Percentiles rank a stretch among this genome's conserved stretches.
These are phyloP conservation scores for Mucor indicus DNA, from an alignment of 371 early-diverging fungal genomes.

Conservation along the genomic window DNA sequence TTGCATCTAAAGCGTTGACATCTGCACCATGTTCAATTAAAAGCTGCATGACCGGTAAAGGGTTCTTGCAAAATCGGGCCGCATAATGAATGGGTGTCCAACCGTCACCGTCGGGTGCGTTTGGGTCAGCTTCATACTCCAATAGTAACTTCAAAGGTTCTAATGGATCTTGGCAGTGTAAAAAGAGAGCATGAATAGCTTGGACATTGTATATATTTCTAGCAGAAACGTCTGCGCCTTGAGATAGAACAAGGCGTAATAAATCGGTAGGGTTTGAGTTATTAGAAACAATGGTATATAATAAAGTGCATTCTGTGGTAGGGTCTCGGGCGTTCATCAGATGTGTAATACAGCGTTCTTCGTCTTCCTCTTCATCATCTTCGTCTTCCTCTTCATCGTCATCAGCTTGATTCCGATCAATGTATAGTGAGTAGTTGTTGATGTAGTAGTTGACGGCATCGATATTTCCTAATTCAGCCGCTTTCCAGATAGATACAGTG, in stretches of 20 bases:
- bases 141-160: conserved; percentile 30
- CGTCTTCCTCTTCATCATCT: neutral
- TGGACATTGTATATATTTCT: conserved; percentile 38
- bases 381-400: neutral
- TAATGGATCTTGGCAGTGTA: conserved; percentile 37
- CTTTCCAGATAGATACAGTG: conserved; percentile 16
- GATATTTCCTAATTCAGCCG: conserved; percentile 32
- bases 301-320: conserved; percentile 44
- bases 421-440: neutral
- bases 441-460: conserved; percentile 22
- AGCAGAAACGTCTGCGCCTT: conserved; percentile 49
- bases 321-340: conserved; percentile 50
- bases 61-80: conserved; percentile 46
- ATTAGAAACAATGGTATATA: conserved; percentile 42
- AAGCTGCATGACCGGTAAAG: conserved; percentile 23
- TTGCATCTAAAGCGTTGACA: conserved; percentile 39
- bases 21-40: conserved; percentile 43
- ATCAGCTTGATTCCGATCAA: neutral
- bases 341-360: conserved; percentile 1
- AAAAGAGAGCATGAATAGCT: conserved; percentile 36
- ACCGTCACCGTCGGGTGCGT: conserved; percentile 67
- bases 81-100: conserved; percentile 80
- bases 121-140: conserved; percentile 40
- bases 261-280: conserved; percentile 28
- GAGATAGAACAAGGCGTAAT: conserved; percentile 34